Base-by-base conservation (phyloP, 306 rosid genomes). In the Vigna hirtella region DNA sequence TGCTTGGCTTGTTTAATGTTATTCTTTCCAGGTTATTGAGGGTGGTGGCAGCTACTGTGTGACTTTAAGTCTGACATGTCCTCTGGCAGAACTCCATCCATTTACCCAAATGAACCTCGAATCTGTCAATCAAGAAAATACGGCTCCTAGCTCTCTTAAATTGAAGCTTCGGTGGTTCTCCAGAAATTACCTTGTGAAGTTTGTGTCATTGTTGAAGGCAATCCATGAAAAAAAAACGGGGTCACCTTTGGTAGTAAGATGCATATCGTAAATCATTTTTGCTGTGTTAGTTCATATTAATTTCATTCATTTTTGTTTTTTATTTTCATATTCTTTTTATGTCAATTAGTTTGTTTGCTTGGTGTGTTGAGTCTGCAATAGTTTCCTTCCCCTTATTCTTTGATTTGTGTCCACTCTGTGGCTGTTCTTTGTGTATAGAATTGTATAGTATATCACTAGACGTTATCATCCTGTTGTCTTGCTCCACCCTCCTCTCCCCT, bases 81-180 rank as follows among this genome's bases (percentile, higher is more conserved):
- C 88, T 9, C 58, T 52, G 77, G 78, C 88, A 16, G 82, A 77
- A 70, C 79, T 66, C 61, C 58, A 59, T 71, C 74, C 74, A 18
- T 80, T 88, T 59, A 74, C 83, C 76, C 73, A 34, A 79, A 42
- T 79, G 6, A 77, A 79, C 74, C 72, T 70, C 45, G 52, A 77
- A n/a, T 50, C 49, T 32, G 56, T 52, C 71, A 72, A 80, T 74
- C 81, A 82, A 38, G 83, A 74, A 74, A 87, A 64, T 69, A 42
- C 49, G 10, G 59, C 69, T 50, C 78, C 82, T 0, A 81, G 83
- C 38, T 77, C 87, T 72, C 55, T 55, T 59, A 86, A 83, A 70
- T 83, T 94, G 96, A 95, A 88, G 84, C 78, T 95, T 63, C 78
- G 71, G 83, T 95, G 98, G 98, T 87, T 88, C 75, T 88, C 91